Percentiles rank a stretch among this genome's conserved stretches.
Conservation (phyloP, 2,329 filamentous ascomycete species). For the Pseudopyricularia cyperi region DNA sequence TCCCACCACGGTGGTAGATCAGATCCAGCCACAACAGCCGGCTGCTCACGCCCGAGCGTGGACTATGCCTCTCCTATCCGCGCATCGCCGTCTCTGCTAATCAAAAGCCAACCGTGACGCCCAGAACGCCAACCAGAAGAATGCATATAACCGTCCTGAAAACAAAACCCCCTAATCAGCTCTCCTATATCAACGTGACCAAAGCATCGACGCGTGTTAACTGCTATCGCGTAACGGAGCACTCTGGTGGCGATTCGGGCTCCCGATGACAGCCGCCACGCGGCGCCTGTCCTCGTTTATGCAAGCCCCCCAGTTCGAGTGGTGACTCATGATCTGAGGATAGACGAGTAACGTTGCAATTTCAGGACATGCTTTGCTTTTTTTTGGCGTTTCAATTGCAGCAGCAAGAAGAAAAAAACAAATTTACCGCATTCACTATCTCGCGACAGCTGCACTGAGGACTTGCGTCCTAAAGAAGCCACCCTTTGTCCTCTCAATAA, state of each 20-base stretch:
- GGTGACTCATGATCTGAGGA: background rate
- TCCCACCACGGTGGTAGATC: background rate
- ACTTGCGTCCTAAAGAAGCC: slow-evolving; percentile 98
- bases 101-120: background rate
- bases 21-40: background rate
- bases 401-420: background rate
- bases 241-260: background rate
- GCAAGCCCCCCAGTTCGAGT: background rate
- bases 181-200: background rate
- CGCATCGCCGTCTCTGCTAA: background rate
- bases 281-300: background rate
- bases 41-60: background rate
- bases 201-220: background rate
- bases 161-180: background rate
- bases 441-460: slow-evolving; percentile 54
- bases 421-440: slow-evolving; percentile 20
- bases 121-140: background rate
- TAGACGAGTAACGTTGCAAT: background rate
- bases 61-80: background rate
- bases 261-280: background rate
- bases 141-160: background rate
- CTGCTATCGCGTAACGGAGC: background rate
- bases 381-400: background rate
- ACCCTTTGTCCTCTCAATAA: slow-evolving; percentile 98
- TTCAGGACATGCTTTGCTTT: background rate